Evolutionary conservation across 768 basidiomycete genomes (phyloP).

Genomic region (Rhizopogon roseolus): DNA sequence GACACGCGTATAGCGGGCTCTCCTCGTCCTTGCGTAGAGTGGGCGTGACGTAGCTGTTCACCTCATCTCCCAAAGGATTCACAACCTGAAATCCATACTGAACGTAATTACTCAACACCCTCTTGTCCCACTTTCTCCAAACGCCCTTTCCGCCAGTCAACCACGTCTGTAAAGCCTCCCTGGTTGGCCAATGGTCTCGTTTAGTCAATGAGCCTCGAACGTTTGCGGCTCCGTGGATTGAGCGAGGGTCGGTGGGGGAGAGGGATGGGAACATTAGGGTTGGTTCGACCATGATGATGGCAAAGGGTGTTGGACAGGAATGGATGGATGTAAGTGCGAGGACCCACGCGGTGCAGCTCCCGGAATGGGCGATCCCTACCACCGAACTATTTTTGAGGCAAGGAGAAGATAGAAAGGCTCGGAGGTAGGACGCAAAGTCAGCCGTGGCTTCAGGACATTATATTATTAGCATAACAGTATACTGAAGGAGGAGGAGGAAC

Average conservation of each 20-base stretch:
- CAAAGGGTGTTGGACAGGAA: slow-evolving; percentile 1
- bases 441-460: slow-evolving; percentile 11
- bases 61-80: neutral
- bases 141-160: slow-evolving; percentile 1
- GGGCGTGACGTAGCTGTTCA: slow-evolving; percentile 11
- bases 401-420: slow-evolving; percentile 19
- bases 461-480: neutral
- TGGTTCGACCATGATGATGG: slow-evolving; percentile 23
- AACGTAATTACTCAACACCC: neutral
- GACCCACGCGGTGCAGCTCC: slow-evolving; percentile 22
- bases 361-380: slow-evolving; percentile 24
- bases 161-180: slow-evolving; percentile 16
- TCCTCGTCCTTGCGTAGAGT: slow-evolving; percentile 26
- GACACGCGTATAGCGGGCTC: slow-evolving; percentile 17
- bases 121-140: neutral
- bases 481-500: slow-evolving; percentile 1
- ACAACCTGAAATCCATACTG: neutral
- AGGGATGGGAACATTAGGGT: slow-evolving; percentile 27
- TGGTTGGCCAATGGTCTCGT: slow-evolving; percentile 22
- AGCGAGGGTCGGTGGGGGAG: slow-evolving; percentile 21
- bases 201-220: slow-evolving; percentile 22
- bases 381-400: slow-evolving; percentile 17
- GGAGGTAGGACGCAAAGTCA: slow-evolving; percentile 19
- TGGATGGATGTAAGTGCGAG: neutral
- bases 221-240: slow-evolving; percentile 24